Percentiles rank a stretch among this genome's conserved stretches.
Evolutionary conservation across 2,329 filamentous ascomycete species (phyloP).

Genomic region (Ampelomyces quisqualis): DNA sequence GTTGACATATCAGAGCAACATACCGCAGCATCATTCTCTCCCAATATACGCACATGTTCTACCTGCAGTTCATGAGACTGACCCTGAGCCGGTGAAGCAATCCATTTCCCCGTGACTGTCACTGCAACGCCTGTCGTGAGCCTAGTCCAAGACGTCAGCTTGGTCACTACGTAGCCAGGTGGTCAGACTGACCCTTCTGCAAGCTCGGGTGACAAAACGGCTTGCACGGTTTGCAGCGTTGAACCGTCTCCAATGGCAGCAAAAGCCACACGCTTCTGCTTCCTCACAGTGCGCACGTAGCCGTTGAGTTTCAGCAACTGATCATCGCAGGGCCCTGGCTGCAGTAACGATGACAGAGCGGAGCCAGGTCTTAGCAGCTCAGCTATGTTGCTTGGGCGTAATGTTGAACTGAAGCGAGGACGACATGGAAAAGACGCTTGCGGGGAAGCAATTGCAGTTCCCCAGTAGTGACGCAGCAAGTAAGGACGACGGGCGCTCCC

Average conservation of each 20-base stretch:
- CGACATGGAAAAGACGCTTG: conserved; percentile 19
- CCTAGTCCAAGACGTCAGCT: conserved; percentile 50
- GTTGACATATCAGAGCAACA: conserved; percentile 32
- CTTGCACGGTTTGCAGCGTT: conserved; percentile 75
- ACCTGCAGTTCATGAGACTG: conserved; percentile 83
- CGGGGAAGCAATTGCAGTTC: conserved; percentile 17
- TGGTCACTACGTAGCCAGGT: background rate
- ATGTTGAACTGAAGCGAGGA: conserved; percentile 35
- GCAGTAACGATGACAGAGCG: conserved; percentile 37
- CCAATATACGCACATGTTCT: conserved; percentile 67
- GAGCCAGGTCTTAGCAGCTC: conserved; percentile 58
- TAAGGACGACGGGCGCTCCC: conserved; percentile 25
- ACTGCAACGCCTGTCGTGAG: conserved; percentile 81
- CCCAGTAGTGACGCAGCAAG: conserved; percentile 17
- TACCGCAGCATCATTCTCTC: conserved; percentile 77
- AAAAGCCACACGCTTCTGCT: conserved; percentile 82
- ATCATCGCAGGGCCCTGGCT: conserved; percentile 49
- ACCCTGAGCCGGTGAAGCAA: conserved; percentile 64
- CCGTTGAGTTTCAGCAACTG: conserved; percentile 61
- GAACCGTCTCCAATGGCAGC: conserved; percentile 86
- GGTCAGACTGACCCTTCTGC: conserved; percentile 65
- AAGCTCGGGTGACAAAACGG: conserved; percentile 70
- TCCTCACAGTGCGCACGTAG: conserved; percentile 79
- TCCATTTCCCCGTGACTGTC: conserved; percentile 75
- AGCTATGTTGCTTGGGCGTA: conserved; percentile 36